Percentiles rank a stretch among this genome's conserved stretches.
Evolutionary conservation across 2,329 filamentous ascomycete species (phyloP).

Genomic region (Fusarium euwallaceae): DNA sequence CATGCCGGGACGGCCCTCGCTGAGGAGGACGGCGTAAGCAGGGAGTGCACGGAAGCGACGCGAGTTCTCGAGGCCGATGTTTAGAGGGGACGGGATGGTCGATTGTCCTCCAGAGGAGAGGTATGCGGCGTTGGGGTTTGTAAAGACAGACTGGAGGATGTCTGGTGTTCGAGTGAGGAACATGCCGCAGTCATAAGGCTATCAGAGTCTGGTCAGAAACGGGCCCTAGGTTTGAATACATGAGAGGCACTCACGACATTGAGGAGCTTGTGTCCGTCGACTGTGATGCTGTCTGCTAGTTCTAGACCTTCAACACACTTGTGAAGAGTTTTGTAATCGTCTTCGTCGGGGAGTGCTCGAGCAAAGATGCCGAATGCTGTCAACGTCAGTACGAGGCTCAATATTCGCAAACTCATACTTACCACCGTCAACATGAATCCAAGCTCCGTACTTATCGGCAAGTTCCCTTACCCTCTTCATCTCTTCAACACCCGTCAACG

Average conservation of each 20-base stretch:
- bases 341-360: slow-evolving; percentile 69
- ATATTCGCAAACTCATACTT: slow-evolving; percentile 39
- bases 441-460: slow-evolving; percentile 80
- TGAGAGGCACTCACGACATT: slow-evolving; percentile 75
- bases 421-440: slow-evolving; percentile 91
- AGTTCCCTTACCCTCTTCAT: slow-evolving; percentile 74
- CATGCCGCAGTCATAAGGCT: slow-evolving; percentile 93
- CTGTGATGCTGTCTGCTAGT: slow-evolving; percentile 87
- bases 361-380: slow-evolving; percentile 87
- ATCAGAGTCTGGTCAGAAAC: slow-evolving; percentile 15
- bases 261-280: slow-evolving; percentile 91
- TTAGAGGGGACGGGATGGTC: slow-evolving; percentile 81
- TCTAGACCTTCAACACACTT: slow-evolving; percentile 74
- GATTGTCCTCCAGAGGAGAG: slow-evolving; percentile 62
- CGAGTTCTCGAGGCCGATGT: slow-evolving; percentile 92
- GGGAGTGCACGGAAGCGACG: slow-evolving; percentile 92
- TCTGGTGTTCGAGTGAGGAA: slow-evolving; percentile 79
- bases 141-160: slow-evolving; percentile 74
- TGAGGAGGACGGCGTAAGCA: slow-evolving; percentile 82
- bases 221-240: neutral
- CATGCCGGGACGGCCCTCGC: slow-evolving; percentile 80
- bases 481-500: slow-evolving; percentile 69
- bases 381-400: neutral
- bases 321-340: slow-evolving; percentile 68
- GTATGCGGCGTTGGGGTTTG: slow-evolving; percentile 89